phyloP scores from a whole-genome alignment of 306 rosid species.

The Luffa aegyptiaca region DNA sequence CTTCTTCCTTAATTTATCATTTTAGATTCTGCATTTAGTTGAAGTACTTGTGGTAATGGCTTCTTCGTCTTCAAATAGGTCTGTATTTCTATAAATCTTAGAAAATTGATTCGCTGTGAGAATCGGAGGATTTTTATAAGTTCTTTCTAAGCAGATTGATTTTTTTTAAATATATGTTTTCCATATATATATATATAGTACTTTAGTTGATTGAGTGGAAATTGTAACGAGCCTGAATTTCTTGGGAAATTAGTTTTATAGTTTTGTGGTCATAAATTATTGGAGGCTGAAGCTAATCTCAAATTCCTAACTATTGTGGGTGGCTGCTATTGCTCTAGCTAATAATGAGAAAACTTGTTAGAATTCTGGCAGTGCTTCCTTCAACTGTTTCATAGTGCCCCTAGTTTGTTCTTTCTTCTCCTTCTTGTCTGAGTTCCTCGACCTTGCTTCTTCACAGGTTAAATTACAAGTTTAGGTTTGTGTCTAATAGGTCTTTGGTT shows the following conservation, averaged over 20 bases:
- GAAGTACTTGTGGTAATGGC: not conserved
- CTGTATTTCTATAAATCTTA: not conserved
- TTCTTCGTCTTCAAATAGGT: not conserved
- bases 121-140: not conserved
- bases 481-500: too few species aligned
- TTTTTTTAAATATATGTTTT: too few species aligned
- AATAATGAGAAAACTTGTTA: not conserved
- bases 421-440: too few species aligned
- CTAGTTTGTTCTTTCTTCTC: not conserved
- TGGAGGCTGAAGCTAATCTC: not conserved
- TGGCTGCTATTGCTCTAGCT: not conserved
- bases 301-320: not conserved
- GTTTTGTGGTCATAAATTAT: not conserved
- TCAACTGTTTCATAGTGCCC: not conserved
- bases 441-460: too few species aligned
- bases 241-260: not conserved
- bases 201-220: not conserved
- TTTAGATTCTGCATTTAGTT: not conserved
- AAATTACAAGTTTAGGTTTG: too few species aligned
- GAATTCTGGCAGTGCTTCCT: not conserved
- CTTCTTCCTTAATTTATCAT: slow-evolving; percentile 2
- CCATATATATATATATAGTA: not conserved
- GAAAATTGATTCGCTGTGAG: not conserved
- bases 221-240: not conserved
- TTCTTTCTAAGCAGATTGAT: not conserved